These are phyloP conservation scores for Pestalotiopsis sp. DNA, from an alignment of 2,329 filamentous ascomycete genomes.

Conservation along the genomic window DNA sequence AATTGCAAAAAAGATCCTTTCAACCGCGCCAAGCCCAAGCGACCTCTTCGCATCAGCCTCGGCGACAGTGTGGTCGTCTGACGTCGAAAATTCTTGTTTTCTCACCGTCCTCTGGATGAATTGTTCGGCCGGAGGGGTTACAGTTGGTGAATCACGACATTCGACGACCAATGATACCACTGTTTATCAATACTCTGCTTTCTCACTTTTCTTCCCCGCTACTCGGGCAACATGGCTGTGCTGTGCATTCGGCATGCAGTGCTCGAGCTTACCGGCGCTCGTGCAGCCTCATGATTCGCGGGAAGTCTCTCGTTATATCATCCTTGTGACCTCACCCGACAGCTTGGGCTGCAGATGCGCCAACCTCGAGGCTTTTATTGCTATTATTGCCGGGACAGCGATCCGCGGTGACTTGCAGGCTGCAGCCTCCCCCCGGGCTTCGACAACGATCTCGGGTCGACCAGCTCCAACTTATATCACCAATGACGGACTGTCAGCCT, in stretches of 20 bases:
- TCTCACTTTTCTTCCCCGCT: neutral
- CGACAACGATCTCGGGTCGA: neutral
- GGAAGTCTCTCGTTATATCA: neutral
- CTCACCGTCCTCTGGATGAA: neutral
- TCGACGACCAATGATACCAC: neutral
- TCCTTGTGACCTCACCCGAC: constrained; percentile 5
- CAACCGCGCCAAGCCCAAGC: neutral
- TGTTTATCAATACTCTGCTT: neutral
- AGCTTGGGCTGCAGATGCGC: neutral
- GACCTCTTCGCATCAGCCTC: neutral
- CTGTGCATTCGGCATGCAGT: neutral
- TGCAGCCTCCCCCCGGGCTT: neutral
- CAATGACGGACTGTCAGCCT: neutral
- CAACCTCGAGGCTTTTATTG: neutral
- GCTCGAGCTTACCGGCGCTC: neutral
- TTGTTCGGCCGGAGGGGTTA: neutral
- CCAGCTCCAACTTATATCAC: neutral
- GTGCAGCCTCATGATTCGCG: neutral
- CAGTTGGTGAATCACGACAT: neutral
- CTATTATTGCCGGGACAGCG: neutral
- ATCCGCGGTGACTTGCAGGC: neutral
- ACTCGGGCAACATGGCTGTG: neutral
- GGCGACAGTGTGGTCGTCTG: neutral
- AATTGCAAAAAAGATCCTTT: neutral
- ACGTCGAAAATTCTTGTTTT: neutral